Conservation (phyloP, 2,329 filamentous ascomycete species). For the Aureobasidium pullulans region DNA sequence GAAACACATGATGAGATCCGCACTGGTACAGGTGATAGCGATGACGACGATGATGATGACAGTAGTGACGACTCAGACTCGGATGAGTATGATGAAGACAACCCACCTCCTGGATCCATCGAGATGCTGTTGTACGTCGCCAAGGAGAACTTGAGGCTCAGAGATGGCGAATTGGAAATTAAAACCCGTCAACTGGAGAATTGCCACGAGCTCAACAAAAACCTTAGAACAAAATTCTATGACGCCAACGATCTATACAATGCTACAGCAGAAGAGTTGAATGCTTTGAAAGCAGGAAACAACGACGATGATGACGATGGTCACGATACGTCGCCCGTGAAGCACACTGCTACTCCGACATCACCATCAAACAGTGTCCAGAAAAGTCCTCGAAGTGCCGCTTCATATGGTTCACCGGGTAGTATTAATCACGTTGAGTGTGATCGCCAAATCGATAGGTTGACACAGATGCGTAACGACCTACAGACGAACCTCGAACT, state of each 20-base stretch:
- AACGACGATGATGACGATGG: too few species aligned
- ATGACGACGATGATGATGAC: neutral
- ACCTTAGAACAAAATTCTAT: neutral
- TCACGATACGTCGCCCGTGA: too few species aligned
- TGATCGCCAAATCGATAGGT: too few species aligned
- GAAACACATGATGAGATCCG: too few species aligned
- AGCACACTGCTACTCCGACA: too few species aligned
- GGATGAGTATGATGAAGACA: neutral
- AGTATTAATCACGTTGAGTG: too few species aligned
- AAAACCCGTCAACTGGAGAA: neutral
- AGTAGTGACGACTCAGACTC: neutral
- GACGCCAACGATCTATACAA: neutral
- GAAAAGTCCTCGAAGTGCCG: too few species aligned
- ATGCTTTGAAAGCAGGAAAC: neutral
- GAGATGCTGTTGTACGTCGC: neutral
- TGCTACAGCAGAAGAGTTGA: neutral
- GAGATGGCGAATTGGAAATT: neutral
- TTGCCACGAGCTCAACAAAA: neutral
- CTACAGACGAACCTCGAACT: too few species aligned
- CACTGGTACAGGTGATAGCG: too few species aligned
- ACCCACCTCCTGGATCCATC: neutral
- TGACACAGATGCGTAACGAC: too few species aligned
- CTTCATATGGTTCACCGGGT: too few species aligned
- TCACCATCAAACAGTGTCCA: too few species aligned
- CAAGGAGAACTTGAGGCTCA: neutral